Evolutionary conservation across 176 grass and related monocot genomes (phyloP).

Genomic region (Carex myosuroides): DNA sequence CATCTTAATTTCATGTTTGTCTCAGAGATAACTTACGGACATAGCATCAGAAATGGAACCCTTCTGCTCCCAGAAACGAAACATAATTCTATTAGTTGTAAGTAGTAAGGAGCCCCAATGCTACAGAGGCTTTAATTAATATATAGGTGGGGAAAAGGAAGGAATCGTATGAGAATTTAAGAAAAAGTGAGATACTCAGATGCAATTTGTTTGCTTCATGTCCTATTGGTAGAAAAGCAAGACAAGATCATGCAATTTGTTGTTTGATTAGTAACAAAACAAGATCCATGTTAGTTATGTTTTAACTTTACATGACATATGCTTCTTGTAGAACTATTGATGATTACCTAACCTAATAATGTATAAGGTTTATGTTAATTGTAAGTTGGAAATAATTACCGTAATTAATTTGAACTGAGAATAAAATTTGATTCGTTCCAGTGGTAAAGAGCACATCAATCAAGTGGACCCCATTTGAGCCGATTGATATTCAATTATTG

Average conservation of each 20-base stretch:
- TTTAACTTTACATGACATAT: constrained; percentile 1
- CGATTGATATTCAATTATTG: neutral
- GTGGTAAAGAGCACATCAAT: neutral
- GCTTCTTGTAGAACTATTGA: neutral
- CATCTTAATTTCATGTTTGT: neutral
- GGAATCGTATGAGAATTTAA: constrained; percentile 23
- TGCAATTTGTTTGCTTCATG: constrained; percentile 1
- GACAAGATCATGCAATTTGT: neutral
- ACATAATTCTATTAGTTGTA: constrained; percentile 23
- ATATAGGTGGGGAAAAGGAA: neutral
- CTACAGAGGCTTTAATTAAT: neutral
- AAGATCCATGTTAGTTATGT: neutral
- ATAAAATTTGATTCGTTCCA: neutral
- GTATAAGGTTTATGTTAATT: neutral
- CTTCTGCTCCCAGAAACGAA: constrained; percentile 37
- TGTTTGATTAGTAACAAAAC: neutral
- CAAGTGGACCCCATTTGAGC: neutral
- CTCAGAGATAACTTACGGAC: constrained; percentile 47
- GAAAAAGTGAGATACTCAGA: constrained; percentile 32
- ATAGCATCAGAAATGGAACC: constrained; percentile 33
- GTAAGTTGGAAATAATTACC: neutral
- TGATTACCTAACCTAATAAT: neutral
- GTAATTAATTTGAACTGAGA: neutral
- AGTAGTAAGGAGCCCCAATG: neutral
- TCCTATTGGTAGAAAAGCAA: neutral